Evolutionary conservation across 2,329 filamentous ascomycete species (phyloP), one percentile per base, ranked within the genome.

Genomic region (Verticillium klebahnii): DNA sequence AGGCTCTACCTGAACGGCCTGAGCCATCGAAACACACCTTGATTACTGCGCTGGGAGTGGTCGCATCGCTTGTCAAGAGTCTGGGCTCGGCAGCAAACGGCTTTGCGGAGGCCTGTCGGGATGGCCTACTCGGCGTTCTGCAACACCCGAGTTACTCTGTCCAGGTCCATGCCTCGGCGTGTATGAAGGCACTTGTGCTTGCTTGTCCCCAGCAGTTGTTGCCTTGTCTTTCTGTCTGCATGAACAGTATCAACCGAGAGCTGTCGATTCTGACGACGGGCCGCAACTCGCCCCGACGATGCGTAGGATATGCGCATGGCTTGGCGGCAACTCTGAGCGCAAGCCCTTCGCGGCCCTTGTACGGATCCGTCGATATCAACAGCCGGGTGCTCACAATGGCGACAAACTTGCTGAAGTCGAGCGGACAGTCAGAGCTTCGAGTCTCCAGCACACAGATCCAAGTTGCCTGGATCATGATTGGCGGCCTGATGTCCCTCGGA

Each of bases 121-220:
- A 99, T 73, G 90, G 90, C 4, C 79, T 99, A 36, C 80, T 98
- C 45, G 93, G 97, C 73, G 91, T 97, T 6, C 80, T 98, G 31
- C 92, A 96, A 69, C 95, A 99, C 74, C 92, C 93, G 0, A 97
- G 92, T 75, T 98, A 98, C 74, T 95, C 93, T 5, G 95, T 99
- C 2, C 95, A 99, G 71, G 88, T 98, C 3, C 90, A 95, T 69
- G 89, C 92, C 1, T 92, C 95, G 5, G 86, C 91, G 64, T 97
- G 93, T 70, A 80, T 98, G 68, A 92, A 94, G 68, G 87, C 85
- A 0, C 95, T 98, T 70, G 91, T 96, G 1, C 81, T 97, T 54
- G 93, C 93, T 15, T 97, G 93, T 68, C 95, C 95, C 5, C 91
- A 96, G 67, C 94, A 98, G 71, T 85, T 99, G 6, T 80, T 98